These are phyloP conservation scores for Aspergillus hortae DNA, from an alignment of 2,329 filamentous ascomycete species.

Conservation along the genomic window DNA sequence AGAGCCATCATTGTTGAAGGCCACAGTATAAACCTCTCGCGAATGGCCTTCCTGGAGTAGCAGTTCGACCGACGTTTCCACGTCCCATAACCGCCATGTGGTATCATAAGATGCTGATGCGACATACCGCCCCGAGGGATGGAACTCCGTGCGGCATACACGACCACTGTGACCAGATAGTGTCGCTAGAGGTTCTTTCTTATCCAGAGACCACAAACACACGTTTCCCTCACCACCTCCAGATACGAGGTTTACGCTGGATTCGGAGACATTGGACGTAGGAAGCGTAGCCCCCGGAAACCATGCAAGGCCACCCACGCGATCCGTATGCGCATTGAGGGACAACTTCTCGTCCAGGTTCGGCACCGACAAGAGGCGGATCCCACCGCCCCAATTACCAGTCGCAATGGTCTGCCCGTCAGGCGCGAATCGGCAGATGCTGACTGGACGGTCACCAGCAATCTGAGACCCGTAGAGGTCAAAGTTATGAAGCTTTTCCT, in stretches of 20 bases:
- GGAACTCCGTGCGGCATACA: conserved; percentile 90
- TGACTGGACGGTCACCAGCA: conserved; percentile 83
- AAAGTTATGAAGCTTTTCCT: conserved; percentile 75
- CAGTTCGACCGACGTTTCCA: conserved; percentile 78
- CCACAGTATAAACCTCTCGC: conserved; percentile 83
- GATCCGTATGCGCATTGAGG: conserved; percentile 80
- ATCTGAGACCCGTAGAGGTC: conserved; percentile 93
- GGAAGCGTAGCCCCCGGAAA: conserved; percentile 75
- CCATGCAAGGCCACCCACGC: conserved; percentile 89
- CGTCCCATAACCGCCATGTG: conserved; percentile 95
- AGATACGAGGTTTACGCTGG: conserved; percentile 79
- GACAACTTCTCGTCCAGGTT: conserved; percentile 72
- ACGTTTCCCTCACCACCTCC: conserved; percentile 85
- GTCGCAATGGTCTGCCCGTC: conserved; percentile 79
- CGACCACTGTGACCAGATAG: conserved; percentile 79
- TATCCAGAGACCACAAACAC: conserved; percentile 82
- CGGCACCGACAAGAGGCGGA: conserved; percentile 81
- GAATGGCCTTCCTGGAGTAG: conserved; percentile 92
- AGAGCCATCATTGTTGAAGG: conserved; percentile 88
- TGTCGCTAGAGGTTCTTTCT: conserved; percentile 80
- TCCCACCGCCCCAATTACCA: conserved; percentile 87
- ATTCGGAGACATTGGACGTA: conserved; percentile 65
- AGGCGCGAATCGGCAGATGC: conserved; percentile 87
- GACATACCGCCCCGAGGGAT: conserved; percentile 83
- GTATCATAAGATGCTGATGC: conserved; percentile 95